phyloP scores from a whole-genome alignment of 331 rosid species.

The Acacia pycnantha region DNA sequence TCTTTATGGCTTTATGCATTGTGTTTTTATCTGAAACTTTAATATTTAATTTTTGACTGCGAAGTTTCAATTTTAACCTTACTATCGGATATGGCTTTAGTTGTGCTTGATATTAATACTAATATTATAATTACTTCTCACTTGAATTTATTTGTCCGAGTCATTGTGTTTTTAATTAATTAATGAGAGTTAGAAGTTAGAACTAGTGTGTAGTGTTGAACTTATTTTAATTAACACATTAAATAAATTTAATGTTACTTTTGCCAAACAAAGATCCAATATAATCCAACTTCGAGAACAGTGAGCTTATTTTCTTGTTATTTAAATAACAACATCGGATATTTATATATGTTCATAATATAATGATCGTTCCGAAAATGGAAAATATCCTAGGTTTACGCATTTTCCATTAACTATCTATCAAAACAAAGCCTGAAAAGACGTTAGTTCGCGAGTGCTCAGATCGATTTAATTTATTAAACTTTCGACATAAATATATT shows the following conservation, averaged over 20 bases:
- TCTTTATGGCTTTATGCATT: neutral
- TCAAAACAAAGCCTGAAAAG: slow-evolving; percentile 15
- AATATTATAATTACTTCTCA: neutral
- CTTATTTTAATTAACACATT: slow-evolving; percentile 9
- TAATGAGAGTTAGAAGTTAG: neutral
- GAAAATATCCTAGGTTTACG: slow-evolving; percentile 29
- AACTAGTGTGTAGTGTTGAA: neutral
- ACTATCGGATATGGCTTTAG: neutral
- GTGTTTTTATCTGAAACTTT: neutral
- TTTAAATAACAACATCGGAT: slow-evolving; percentile 14
- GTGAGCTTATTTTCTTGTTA: slow-evolving; percentile 13
- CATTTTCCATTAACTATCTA: slow-evolving; percentile 7
- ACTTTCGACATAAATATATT: neutral
- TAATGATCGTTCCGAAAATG: neutral
- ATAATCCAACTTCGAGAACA: neutral
- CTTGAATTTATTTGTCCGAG: neutral
- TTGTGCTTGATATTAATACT: neutral
- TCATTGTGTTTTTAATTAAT: neutral
- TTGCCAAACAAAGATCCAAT: slow-evolving; percentile 18
- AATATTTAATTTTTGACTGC: neutral
- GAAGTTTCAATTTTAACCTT: too few species aligned
- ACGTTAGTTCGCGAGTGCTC: neutral
- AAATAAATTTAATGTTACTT: slow-evolving; percentile 5
- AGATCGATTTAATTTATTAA: neutral
- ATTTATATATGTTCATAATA: neutral